Percentiles rank a stretch among this genome's conserved stretches.
phyloP scores from a whole-genome alignment of 179 eudicot genomes.

The Gypsophila paniculata region DNA sequence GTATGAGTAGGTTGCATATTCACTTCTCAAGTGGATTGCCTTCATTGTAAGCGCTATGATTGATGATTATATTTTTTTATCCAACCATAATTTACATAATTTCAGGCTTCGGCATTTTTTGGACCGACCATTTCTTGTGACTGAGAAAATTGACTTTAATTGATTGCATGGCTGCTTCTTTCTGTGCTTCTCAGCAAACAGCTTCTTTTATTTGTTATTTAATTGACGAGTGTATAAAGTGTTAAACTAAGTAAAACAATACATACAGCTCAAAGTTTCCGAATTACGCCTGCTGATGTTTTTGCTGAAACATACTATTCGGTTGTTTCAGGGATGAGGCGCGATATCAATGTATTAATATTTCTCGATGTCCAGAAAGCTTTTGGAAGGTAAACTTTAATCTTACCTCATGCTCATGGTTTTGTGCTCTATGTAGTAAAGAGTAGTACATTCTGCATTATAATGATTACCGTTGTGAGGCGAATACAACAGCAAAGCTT shows the following conservation, averaged over 20 bases:
- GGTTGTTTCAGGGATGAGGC: slow-evolving; percentile 70
- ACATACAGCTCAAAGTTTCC: not conserved
- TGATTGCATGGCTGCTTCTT: not conserved
- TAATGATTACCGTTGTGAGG: not conserved
- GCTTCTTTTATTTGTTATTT: not conserved
- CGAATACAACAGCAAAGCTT: too few relatives aligned
- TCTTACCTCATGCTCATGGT: not conserved
- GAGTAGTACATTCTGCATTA: not conserved
- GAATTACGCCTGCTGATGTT: not conserved
- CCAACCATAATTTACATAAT: not conserved
- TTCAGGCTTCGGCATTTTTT: not conserved
- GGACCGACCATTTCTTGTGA: not conserved
- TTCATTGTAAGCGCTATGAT: slow-evolving; percentile 68
- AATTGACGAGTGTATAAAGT: not conserved
- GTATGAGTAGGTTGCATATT: slow-evolving; percentile 77
- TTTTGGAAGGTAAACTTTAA: slow-evolving; percentile 59
- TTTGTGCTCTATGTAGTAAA: not conserved
- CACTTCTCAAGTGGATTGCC: slow-evolving; percentile 93
- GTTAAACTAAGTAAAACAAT: not conserved
- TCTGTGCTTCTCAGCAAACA: not conserved
- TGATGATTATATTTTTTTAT: not conserved
- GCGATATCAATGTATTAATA: slow-evolving; percentile 62
- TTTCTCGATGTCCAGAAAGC: slow-evolving; percentile 74
- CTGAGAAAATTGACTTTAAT: not conserved
- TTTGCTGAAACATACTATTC: not conserved